phyloP scores from a whole-genome alignment of 176 grass and related monocot species.

The Cocos nucifera region DNA sequence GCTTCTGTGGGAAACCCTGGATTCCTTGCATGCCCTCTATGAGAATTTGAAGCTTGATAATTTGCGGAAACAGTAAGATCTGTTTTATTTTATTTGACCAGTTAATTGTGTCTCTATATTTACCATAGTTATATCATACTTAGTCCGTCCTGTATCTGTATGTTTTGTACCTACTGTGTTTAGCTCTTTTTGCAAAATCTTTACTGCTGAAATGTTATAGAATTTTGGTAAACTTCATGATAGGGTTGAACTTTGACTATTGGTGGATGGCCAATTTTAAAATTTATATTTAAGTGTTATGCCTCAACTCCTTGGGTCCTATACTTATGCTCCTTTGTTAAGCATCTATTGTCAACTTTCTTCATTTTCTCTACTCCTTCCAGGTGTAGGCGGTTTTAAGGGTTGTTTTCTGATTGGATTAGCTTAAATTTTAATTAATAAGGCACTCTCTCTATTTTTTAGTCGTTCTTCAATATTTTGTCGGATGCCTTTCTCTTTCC shows the following conservation, averaged over 20 bases:
- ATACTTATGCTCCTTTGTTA: too few relatives aligned
- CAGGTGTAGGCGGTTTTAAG: not conserved
- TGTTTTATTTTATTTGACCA: conserved; percentile 17
- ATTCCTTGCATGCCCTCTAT: conserved; percentile 80
- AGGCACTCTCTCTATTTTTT: too few relatives aligned
- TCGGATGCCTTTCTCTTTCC: too few relatives aligned
- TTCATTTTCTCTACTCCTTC: too few relatives aligned
- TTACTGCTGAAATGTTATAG: not conserved
- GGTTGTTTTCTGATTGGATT: not conserved
- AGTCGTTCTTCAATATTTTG: too few relatives aligned
- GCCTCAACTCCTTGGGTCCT: too few relatives aligned
- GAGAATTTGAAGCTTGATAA: conserved; percentile 90
- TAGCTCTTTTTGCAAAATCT: conserved; percentile 16
- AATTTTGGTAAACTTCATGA: too few relatives aligned
- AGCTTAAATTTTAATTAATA: not conserved
- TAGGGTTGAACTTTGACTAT: too few relatives aligned
- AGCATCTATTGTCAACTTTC: too few relatives aligned
- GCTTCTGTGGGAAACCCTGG: conserved; percentile 60
- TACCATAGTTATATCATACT: conserved; percentile 1
- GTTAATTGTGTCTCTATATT: not conserved
- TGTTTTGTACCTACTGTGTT: conserved; percentile 15
- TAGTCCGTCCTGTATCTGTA: conserved; percentile 4
- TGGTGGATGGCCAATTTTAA: too few relatives aligned
- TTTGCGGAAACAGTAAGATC: conserved; percentile 76
- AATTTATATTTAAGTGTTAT: too few relatives aligned